Evolutionary conservation across 2,329 filamentous ascomycete genomes (phyloP).

Genomic region (Raffaelea deltoideospora): DNA sequence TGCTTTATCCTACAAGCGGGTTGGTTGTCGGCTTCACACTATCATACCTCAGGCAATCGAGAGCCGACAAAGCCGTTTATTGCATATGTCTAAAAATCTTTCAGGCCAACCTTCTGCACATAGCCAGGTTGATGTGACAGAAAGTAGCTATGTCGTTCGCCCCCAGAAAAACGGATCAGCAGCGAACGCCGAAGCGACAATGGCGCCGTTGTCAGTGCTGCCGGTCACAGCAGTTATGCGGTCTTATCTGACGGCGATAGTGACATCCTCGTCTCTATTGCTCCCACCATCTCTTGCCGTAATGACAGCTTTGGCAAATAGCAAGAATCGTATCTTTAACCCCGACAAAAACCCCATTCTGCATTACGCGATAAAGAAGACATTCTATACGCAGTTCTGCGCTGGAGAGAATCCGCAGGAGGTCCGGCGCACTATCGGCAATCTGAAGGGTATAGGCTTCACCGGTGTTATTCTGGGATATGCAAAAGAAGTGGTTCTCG

Average conservation of each 20-base stretch:
- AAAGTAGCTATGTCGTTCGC: no score
- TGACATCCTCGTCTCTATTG: slow-evolving; percentile 56
- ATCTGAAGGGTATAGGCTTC: slow-evolving; percentile 61
- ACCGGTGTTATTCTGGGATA: slow-evolving; percentile 75
- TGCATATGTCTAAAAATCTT: no score
- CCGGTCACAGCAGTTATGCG: slow-evolving; percentile 52
- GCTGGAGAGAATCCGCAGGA: slow-evolving; percentile 61
- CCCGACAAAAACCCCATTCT: slow-evolving; percentile 63
- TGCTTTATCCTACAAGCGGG: no score
- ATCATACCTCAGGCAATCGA: no score
- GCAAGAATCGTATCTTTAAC: slow-evolving; percentile 49
- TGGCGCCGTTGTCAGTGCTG: slow-evolving; percentile 43
- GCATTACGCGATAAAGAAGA: slow-evolving; percentile 56
- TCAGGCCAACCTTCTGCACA: no score
- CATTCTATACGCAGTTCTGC: slow-evolving; percentile 86
- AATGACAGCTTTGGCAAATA: slow-evolving; percentile 56
- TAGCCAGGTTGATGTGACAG: no score
- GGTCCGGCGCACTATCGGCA: slow-evolving; percentile 47
- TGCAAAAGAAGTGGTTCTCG: slow-evolving; percentile 64
- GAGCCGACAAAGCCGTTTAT: no score
- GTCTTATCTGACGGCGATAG: slow-evolving; percentile 51
- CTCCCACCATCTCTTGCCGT: slow-evolving; percentile 54
- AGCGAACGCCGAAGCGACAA: no score
- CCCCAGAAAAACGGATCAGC: no score
- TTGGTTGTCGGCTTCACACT: no score